Evolutionary conservation across 2,329 filamentous ascomycete genomes (phyloP).

Genomic region (Paramyrothecium roridum): DNA sequence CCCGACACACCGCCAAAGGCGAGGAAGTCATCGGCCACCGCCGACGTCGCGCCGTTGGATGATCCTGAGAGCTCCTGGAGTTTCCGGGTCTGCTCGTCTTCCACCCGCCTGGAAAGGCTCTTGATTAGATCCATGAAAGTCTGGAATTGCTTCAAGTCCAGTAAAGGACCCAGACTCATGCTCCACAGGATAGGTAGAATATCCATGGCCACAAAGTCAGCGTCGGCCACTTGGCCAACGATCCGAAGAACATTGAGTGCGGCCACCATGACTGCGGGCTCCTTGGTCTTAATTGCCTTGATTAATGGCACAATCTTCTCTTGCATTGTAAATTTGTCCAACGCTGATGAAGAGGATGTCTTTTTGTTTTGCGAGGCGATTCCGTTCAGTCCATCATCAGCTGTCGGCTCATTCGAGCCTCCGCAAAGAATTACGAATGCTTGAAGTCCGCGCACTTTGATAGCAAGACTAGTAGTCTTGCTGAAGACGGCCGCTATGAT

Average conservation of each 20-base stretch:
- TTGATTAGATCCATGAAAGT: slow-evolving; percentile 89
- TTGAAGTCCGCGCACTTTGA: slow-evolving; percentile 89
- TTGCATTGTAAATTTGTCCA: slow-evolving; percentile 98
- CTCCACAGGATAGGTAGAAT: slow-evolving; percentile 86
- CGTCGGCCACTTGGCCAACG: slow-evolving; percentile 77
- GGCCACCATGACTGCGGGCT: slow-evolving; percentile 96
- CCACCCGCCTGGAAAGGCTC: slow-evolving; percentile 71
- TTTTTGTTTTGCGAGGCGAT: slow-evolving; percentile 59
- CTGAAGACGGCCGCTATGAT: slow-evolving; percentile 88
- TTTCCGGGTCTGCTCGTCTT: slow-evolving; percentile 85
- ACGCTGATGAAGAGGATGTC: slow-evolving; percentile 66
- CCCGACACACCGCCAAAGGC: slow-evolving; percentile 67
- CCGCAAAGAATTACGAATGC: slow-evolving; percentile 89
- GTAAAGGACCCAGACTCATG: slow-evolving; percentile 85
- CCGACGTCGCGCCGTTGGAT: slow-evolving; percentile 45
- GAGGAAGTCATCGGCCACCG: slow-evolving; percentile 63
- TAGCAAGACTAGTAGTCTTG: slow-evolving; percentile 87
- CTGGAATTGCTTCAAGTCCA: slow-evolving; percentile 85
- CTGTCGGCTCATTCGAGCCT: slow-evolving; percentile 54
- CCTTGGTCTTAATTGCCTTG: slow-evolving; percentile 93
- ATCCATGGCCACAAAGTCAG: slow-evolving; percentile 89
- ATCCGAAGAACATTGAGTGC: slow-evolving; percentile 81
- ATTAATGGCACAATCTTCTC: slow-evolving; percentile 93
- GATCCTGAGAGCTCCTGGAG: slow-evolving; percentile 75
- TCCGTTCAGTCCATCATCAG: slow-evolving; percentile 72